Evolutionary conservation across 495 filamentous ascomycete species (phyloP).

Genomic region (Aspergillus egyptiacus): DNA sequence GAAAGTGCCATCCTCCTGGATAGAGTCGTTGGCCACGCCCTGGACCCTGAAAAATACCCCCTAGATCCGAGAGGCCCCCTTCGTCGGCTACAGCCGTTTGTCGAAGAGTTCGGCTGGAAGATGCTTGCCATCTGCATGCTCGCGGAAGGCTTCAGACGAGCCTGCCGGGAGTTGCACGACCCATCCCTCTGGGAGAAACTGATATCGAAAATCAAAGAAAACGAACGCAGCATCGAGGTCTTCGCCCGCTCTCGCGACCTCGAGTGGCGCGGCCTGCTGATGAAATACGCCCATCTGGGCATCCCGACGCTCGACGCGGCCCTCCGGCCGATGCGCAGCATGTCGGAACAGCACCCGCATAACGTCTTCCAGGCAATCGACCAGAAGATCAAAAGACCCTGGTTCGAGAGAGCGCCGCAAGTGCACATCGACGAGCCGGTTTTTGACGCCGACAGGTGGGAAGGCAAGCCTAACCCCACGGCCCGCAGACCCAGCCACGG

Average conservation of each 20-base stretch:
- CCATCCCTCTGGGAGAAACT: constrained; percentile 19
- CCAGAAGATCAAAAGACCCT: constrained; percentile 12
- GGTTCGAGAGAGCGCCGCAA: constrained; percentile 11
- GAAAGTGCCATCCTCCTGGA: not conserved
- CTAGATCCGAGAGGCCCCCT: not conserved
- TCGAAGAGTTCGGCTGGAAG: constrained; percentile 24
- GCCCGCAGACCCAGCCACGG: constrained; percentile 4
- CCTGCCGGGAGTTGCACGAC: not conserved
- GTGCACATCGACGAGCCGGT: constrained; percentile 16
- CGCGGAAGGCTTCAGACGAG: constrained; percentile 28
- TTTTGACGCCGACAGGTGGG: constrained; percentile 12
- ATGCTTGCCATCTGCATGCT: constrained; percentile 30
- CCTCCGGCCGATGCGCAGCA: constrained; percentile 6
- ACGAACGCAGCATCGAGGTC: constrained; percentile 26
- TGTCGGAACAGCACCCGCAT: constrained; percentile 20
- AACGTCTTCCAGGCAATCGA: constrained; percentile 14
- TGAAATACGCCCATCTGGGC: constrained; percentile 5
- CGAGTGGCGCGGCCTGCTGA: constrained; percentile 26
- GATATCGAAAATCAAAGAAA: constrained; percentile 11
- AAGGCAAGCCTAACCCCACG: constrained; percentile 7
- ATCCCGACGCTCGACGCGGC: constrained; percentile 3
- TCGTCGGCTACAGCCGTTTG: constrained; percentile 5
- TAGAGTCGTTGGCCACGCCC: not conserved
- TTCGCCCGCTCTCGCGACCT: constrained; percentile 27
- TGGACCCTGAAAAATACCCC: not conserved